phyloP scores from a whole-genome alignment of 2,329 filamentous ascomycete genomes.

The Pseudogymnoascus verrucosus region DNA sequence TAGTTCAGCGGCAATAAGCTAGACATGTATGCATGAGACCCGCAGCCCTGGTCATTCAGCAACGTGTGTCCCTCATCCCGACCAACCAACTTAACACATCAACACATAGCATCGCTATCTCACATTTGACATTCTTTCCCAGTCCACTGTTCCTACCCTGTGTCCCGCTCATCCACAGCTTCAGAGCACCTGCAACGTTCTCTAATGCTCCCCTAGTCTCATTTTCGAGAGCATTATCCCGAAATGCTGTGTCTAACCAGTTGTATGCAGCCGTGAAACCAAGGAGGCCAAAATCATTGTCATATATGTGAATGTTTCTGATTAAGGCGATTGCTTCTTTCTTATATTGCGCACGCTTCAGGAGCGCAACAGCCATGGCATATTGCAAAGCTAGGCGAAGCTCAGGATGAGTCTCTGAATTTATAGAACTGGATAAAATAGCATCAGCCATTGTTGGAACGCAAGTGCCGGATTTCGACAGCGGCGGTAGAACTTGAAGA shows the following conservation, averaged over 20 bases:
- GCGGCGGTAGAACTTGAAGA: background rate
- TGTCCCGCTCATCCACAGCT: slow-evolving; percentile 52
- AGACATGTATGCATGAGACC: background rate
- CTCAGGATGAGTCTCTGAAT: background rate
- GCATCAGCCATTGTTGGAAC: background rate
- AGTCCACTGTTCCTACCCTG: slow-evolving; percentile 41
- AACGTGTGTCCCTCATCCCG: slow-evolving; percentile 31
- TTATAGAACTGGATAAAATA: background rate
- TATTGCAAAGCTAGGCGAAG: background rate
- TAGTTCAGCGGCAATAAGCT: no score
- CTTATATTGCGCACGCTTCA: slow-evolving; percentile 30
- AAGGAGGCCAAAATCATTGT: slow-evolving; percentile 33
- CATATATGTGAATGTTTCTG: background rate
- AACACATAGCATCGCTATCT: slow-evolving; percentile 48
- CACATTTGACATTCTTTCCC: slow-evolving; percentile 41
- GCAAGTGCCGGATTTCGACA: background rate
- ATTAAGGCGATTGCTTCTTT: background rate
- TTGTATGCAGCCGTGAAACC: slow-evolving; percentile 52
- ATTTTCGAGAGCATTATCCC: slow-evolving; percentile 40
- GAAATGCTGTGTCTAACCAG: slow-evolving; percentile 46
- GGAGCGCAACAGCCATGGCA: slow-evolving; percentile 25
- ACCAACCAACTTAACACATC: slow-evolving; percentile 47
- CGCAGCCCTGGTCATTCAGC: background rate
- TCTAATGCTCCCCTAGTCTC: slow-evolving; percentile 43
- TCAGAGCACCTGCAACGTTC: slow-evolving; percentile 47